Base-by-base conservation (phyloP, 306 rosid genomes). In the Prunus davidiana region DNA sequence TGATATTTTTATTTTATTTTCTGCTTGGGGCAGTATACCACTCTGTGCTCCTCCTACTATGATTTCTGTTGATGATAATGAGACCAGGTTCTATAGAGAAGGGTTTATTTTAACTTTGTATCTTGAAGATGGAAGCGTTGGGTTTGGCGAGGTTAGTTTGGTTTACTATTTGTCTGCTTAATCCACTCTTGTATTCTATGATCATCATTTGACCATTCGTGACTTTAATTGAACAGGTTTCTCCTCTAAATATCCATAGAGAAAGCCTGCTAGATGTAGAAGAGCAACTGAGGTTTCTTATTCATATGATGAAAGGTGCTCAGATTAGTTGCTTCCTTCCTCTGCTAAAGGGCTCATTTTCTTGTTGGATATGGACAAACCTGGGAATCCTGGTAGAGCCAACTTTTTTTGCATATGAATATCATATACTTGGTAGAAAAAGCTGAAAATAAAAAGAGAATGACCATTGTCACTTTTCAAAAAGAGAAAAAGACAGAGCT, bases 101-200 rank as follows among this genome's bases (percentile, higher is more conserved):
- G 97, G 97, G 74, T 94, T 87, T 82, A 83, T 94, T 78, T 83
- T 92, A 80, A 86, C 95, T 71, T 69, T 94, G 83, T 87, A 67
- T 80, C 94, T 94, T 60, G 97, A 89, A 82, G 97, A 92, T 79
- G 98, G 97, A 60, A 86, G 87, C 75, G 79, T 82, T 73, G 98
- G 97, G 82, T 85, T 78, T 87, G 98, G 98, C 56, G 98, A 94
- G 98, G 98, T 92, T 82, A 74, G 94, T 84, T 79, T 58, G 14
- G 19, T 72, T 80, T 51, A 78, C 63, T 15, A 74, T 71, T 12
- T 58, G 30, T 41, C 20, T 52, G 7, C 30, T 56, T 13, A 20
- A 24, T 34, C 54, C 24, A 38, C 76, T 38, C 13, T 5, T 52
- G 14, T 71, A 27, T 61, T 71, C 64, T 71, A 7, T 19, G n/a